Evolutionary conservation across 495 filamentous ascomycete genomes (phyloP).

Genomic region (Hypomontagnella monticulosa): DNA sequence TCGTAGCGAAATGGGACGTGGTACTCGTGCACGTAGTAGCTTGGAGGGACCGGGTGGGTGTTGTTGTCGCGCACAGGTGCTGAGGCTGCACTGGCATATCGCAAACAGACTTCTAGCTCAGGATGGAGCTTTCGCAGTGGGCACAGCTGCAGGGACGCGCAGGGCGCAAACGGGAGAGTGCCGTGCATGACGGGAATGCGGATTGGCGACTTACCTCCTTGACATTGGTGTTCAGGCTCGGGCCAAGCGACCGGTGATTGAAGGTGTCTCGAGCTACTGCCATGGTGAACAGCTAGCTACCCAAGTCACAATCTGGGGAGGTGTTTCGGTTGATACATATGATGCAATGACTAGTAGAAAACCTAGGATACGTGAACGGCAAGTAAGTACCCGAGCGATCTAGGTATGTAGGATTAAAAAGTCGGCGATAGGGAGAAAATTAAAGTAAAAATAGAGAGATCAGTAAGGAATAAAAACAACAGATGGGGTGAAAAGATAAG

Average conservation of each 20-base stretch:
- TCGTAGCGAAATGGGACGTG: not conserved
- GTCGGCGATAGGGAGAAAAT: not conserved
- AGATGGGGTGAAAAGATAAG: not conserved
- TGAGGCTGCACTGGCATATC: conserved; percentile 8
- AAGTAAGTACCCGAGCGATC: not conserved
- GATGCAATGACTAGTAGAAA: conserved; percentile 26
- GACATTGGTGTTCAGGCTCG: conserved; percentile 52
- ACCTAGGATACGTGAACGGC: not conserved
- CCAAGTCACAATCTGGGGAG: conserved; percentile 32
- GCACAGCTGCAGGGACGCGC: conserved; percentile 17
- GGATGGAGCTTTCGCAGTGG: conserved; percentile 16
- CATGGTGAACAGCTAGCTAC: conserved; percentile 44
- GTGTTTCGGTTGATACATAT: conserved; percentile 39
- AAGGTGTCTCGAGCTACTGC: conserved; percentile 49
- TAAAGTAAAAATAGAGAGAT: not conserved
- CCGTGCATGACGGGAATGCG: conserved; percentile 23
- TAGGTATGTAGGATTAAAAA: not conserved
- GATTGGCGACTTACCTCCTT: conserved; percentile 55
- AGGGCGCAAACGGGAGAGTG: conserved; percentile 23
- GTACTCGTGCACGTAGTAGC: not conserved
- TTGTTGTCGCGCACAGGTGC: conserved; percentile 18
- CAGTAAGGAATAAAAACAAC: conserved; percentile 1
- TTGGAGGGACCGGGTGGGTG: conserved; percentile 6
- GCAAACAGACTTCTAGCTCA: conserved; percentile 23
- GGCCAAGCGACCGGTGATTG: conserved; percentile 56